phyloP scores from a whole-genome alignment of 768 basidiomycete genomes.

The Pleurotus platypus region DNA sequence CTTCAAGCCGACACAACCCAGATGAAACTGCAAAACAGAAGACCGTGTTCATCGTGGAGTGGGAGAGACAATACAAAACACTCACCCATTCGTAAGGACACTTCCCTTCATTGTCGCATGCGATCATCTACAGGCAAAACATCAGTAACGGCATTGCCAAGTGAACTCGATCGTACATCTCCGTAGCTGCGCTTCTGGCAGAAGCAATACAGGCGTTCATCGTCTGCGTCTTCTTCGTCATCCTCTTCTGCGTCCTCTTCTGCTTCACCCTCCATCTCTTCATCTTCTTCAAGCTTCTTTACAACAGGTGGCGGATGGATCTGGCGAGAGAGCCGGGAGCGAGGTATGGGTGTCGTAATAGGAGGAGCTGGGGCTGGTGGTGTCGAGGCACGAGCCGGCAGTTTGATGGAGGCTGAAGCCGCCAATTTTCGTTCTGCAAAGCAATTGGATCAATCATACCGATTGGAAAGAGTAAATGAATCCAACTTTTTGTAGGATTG shows the following conservation, averaged over 20 bases:
- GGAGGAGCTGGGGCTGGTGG: slow-evolving; percentile 18
- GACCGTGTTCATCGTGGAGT: not conserved
- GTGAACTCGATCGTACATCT: slow-evolving; percentile 27
- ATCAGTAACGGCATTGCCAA: not conserved
- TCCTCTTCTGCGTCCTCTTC: slow-evolving; percentile 14
- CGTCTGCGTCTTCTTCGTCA: slow-evolving; percentile 25
- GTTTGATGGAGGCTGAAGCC: slow-evolving; percentile 31
- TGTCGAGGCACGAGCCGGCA: slow-evolving; percentile 23
- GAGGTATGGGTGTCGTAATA: slow-evolving; percentile 19
- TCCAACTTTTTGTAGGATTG: not conserved
- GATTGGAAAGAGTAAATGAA: not conserved
- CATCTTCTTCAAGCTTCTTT: slow-evolving; percentile 13
- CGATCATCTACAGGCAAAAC: slow-evolving; percentile 39
- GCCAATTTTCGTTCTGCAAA: slow-evolving; percentile 30
- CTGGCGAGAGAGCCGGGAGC: slow-evolving; percentile 35
- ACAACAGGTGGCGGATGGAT: slow-evolving; percentile 16
- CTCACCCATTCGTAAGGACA: slow-evolving; percentile 54
- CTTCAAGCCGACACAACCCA: slow-evolving; percentile 53
- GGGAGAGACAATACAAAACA: not conserved
- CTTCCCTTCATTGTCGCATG: slow-evolving; percentile 41
- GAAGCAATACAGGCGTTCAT: slow-evolving; percentile 36
- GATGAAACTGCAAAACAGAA: slow-evolving; percentile 44
- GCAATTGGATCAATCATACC: not conserved
- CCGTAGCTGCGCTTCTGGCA: slow-evolving; percentile 37
- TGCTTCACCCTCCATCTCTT: slow-evolving; percentile 14